Evolutionary conservation across 306 rosid species (phyloP), one percentile per base, ranked within the genome.

Genomic region (Crataegus laevigata): DNA sequence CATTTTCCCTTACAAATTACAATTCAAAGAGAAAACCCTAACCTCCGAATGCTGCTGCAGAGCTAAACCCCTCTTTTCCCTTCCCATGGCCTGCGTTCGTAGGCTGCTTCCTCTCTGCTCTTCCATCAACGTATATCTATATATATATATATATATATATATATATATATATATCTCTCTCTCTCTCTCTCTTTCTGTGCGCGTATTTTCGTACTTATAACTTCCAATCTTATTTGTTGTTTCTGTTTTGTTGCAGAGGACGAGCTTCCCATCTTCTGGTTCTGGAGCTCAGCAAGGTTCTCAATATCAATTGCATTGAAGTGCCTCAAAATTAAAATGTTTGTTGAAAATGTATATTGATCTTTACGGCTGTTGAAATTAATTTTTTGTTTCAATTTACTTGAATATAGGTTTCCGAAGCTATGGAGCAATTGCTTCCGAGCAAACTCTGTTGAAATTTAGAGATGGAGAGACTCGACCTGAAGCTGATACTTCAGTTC

Each of bases 31-130:
- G 11, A 11, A 11, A 71, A 36, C 55, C 80, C 69, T 43, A 28
- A 12, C 68, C 59, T 68, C 74, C 38, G 68, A 73, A 50, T 11
- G 6, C 55, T 13, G 6, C 17, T 73, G 77, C 84, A 3, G 21
- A 6, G 25, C 25, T 77, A 71, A 57, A 69, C 78, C 47, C 21
- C 45, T 19, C 17, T 61, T 43, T 69, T 75, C 43, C 51, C 73
- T 76, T 82, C 83, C 6, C 74, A 93, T 93, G 98, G 90, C 90
- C 28, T 77, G 77, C 45, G 29, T 82, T 87, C 90, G 91, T 17
- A 78, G 85, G 81, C 80, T 85, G 73, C 83, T 63, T 38, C 78
- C 79, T 5, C 82, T 73, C 58, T 75, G 71, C 77, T 82, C 74
- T 38, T 80, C 79, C 81, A 54, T 81, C 11, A 68, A 72, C 76